Conservation (phyloP, 129 eudicot species). For the Ambrosia artemisiifolia region DNA sequence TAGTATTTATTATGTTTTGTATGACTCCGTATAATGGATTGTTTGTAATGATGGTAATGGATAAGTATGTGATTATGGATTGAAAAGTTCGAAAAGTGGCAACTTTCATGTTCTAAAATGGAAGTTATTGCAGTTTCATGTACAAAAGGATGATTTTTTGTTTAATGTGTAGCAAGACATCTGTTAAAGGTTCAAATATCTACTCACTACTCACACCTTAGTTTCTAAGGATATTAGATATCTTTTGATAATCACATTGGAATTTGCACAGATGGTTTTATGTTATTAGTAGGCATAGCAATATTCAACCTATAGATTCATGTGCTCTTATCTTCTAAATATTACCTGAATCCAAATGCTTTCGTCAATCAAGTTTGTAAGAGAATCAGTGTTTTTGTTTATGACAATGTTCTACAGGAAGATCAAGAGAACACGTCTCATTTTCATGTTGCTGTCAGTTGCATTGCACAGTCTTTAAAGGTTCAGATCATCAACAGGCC, state of each 20-base stretch:
- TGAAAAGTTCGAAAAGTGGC: background rate
- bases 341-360: background rate
- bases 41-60: background rate
- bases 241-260: background rate
- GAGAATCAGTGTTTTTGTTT: constrained; percentile 10
- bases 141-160: background rate
- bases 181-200: background rate
- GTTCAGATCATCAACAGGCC: constrained; percentile 90
- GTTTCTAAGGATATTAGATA: background rate
- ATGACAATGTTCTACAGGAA: constrained; percentile 46
- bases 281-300: background rate
- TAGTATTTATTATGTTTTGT: background rate
- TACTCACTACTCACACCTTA: background rate
- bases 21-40: background rate
- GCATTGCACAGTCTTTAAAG: constrained; percentile 68
- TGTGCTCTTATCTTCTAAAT: background rate
- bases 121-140: background rate
- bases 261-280: background rate
- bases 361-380: background rate
- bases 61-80: background rate
- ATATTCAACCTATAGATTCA: background rate
- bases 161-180: background rate
- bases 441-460: constrained; percentile 72
- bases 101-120: background rate
- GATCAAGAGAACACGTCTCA: constrained; percentile 54